Conservation (phyloP, 192 early-diverging fungal genomes). For the Allomyces macrogynus region DNA sequence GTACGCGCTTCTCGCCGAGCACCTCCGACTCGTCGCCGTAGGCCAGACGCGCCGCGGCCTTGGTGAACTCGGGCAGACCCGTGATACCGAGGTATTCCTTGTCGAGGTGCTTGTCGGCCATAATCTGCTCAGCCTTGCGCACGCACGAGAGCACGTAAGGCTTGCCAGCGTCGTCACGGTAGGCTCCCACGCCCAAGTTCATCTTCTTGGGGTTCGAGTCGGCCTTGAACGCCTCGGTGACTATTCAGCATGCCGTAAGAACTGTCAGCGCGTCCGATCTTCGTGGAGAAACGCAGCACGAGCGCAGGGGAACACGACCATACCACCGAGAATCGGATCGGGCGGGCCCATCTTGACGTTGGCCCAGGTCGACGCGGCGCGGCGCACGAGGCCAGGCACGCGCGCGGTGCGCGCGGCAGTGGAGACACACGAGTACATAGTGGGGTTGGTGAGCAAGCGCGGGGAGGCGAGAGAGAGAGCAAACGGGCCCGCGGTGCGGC, state of each 20-base stretch:
- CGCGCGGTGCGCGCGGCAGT: slow-evolving; percentile 12
- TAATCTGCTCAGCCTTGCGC: slow-evolving; percentile 65
- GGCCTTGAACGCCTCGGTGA: slow-evolving; percentile 88
- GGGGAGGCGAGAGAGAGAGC: too few species aligned
- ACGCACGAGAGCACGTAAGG: slow-evolving; percentile 82
- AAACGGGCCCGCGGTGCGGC: too few species aligned
- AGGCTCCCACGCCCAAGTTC: slow-evolving; percentile 96
- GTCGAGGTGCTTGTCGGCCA: slow-evolving; percentile 48
- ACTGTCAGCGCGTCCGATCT: too few species aligned
- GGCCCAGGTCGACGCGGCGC: slow-evolving; percentile 29
- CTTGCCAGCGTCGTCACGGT: slow-evolving; percentile 78
- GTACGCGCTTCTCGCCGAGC: slow-evolving; percentile 41
- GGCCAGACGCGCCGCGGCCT: slow-evolving; percentile 60
- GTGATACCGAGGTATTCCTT: slow-evolving; percentile 97
- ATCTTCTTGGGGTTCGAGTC: slow-evolving; percentile 81
- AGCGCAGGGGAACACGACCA: too few species aligned
- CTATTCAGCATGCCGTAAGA: slow-evolving; percentile 7
- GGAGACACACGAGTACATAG: background rate
- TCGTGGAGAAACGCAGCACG: background rate
- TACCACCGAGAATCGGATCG: slow-evolving; percentile 49
- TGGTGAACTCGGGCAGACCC: slow-evolving; percentile 65
- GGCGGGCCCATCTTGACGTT: slow-evolving; percentile 38
- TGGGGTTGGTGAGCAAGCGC: too few species aligned
- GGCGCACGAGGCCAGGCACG: slow-evolving; percentile 13
- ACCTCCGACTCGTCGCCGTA: slow-evolving; percentile 56